Evolutionary conservation across 176 grass and related monocot genomes (phyloP).

Genomic region (Secale cereale): DNA sequence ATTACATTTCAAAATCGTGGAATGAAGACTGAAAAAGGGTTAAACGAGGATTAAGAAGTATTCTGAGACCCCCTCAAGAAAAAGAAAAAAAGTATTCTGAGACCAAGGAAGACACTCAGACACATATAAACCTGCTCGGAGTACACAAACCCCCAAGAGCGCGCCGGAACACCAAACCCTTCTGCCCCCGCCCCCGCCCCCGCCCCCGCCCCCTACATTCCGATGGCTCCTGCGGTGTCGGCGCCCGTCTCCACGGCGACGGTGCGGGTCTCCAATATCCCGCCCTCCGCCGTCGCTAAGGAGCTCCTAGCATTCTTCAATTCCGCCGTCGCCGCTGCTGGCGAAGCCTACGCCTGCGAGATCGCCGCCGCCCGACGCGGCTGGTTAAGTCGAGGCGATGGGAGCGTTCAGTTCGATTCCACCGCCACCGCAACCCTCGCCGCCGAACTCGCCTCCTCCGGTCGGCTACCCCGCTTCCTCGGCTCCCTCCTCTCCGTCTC

Average conservation of each 20-base stretch:
- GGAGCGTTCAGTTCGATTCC: conserved; percentile 72
- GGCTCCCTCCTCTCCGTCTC: conserved; percentile 48
- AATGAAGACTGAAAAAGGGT: too few relatives aligned
- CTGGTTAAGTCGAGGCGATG: conserved; percentile 62
- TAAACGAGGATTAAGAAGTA: too few relatives aligned
- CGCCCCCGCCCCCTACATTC: not conserved
- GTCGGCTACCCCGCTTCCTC: conserved; percentile 63
- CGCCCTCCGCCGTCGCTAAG: conserved; percentile 46
- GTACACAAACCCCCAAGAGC: too few relatives aligned
- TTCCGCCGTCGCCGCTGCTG: conserved; percentile 45
- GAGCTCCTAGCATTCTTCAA: conserved; percentile 80
- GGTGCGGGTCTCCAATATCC: conserved; percentile 62
- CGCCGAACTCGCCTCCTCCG: conserved; percentile 32
- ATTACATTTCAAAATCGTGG: too few relatives aligned
- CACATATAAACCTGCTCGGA: too few relatives aligned
- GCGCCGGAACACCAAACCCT: conserved; percentile 16
- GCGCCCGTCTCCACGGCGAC: conserved; percentile 38
- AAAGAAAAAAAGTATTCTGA: too few relatives aligned
- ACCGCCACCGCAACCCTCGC: conserved; percentile 39
- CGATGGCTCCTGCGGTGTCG: conserved; percentile 3
- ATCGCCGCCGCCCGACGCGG: conserved; percentile 54
- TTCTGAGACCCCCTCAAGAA: too few relatives aligned
- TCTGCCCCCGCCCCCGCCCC: not conserved
- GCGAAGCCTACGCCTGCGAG: conserved; percentile 62
- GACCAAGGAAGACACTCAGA: too few relatives aligned